Base-by-base conservation (phyloP, 2,329 filamentous ascomycete species). In the Sphaerulina populicola region DNA sequence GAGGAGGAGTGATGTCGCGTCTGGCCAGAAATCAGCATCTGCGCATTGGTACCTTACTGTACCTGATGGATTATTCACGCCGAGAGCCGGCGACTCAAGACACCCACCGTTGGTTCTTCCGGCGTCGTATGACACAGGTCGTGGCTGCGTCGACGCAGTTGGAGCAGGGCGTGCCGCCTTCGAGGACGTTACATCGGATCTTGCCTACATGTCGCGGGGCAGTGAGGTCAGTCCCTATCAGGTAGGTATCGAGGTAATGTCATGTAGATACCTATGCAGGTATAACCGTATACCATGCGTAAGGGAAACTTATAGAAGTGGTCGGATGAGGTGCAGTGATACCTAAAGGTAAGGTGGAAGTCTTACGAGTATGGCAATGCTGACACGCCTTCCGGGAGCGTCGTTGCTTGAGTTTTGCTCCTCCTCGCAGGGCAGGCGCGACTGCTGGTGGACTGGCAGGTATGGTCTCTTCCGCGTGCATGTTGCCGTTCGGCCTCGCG, bases 81-180 rank as follows among this genome's bases (percentile, higher is more conserved):
- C 23, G 14, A 27, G 21, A 42, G 23, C 27, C 27, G 18, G 40
- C 12, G 7, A 30, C 33, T 10, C 12, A 4, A 18, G 18, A 18
- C 18, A 23, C 44, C 44, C 29, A 57, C 57, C 57, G 56, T 41
- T 60, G 56, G 35, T 58, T 58, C 50, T 60, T 60, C 21, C 57
- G 43, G 4, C 56, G 45, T 18, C 57, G 42, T 10, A 57, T 54
- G 14, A 60, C 49, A 44, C 57, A 58, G 21, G 40, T 49, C 15
- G 56, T 55, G 37, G 48, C 54, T 18, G 54, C 56, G 38, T 58
- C 56, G 5, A 57, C 56, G 37, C 57, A 60, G n/a, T 60, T 58
- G 10, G 52, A 52, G 46, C 57, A 60, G 21, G 57, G 57, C 52
- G 52, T 55, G 27, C 52, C 56, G 15, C 38, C 51, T 23, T 60